Conservation (phyloP, 192 early-diverging fungal genomes). For the Chytriomyces confervae region DNA sequence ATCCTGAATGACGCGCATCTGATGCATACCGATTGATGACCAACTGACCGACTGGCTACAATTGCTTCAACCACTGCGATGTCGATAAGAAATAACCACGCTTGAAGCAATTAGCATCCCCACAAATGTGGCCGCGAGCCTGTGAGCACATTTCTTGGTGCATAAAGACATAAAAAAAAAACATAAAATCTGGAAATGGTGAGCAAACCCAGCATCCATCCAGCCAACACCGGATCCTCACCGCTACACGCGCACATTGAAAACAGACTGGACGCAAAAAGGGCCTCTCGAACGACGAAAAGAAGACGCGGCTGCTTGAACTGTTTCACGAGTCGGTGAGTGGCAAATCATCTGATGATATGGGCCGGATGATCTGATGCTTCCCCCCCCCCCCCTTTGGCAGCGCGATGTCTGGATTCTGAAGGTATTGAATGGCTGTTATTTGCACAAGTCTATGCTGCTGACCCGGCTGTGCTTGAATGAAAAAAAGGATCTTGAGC, state of each 20-base stretch:
- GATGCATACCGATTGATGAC: no score
- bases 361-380: neutral
- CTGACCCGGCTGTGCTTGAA: neutral
- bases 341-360: neutral
- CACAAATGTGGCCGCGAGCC: no score
- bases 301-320: conserved; percentile 29
- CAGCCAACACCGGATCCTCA: neutral
- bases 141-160: no score
- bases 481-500: conserved; percentile 71
- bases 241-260: neutral
- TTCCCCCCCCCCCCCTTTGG: neutral
- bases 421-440: neutral
- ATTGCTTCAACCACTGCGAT: no score
- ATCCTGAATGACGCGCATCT: no score
- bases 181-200: no score
- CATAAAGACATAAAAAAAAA: no score
- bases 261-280: conserved; percentile 27
- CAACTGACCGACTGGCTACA: no score
- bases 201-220: no score
- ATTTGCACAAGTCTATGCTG: neutral
- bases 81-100: no score
- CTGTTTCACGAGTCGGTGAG: conserved; percentile 32
- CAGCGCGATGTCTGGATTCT: conserved; percentile 30
- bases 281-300: conserved; percentile 29
- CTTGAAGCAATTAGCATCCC: no score